Base-by-base conservation (phyloP, 2,329 filamentous ascomycete species). In the Clarireedia monteithiana region DNA sequence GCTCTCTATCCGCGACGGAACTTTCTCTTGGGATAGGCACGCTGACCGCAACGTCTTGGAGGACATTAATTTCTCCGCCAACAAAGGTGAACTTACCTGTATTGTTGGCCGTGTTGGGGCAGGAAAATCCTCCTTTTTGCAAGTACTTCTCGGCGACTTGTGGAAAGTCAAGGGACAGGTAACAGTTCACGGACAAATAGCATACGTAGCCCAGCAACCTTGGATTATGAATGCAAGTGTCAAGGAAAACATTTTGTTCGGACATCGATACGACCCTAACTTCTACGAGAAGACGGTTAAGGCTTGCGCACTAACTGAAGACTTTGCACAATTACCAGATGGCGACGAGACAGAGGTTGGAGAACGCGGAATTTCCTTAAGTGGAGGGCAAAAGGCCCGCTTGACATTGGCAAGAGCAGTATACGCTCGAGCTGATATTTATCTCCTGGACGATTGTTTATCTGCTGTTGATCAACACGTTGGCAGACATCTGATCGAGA, bases 201-300 rank as follows among this genome's bases (percentile, higher is more conserved):
- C 94, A 1, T 99, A 97, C 69, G 94, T 95, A 57, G 89, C 91
- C 15, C 95, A 99, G 70, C 85, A 89, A 66, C 78, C 91, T 20
- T 99, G 95, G 94, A 88, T 99, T 52, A 92, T 97, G 85, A 99
- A 99, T 68, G 94, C 94, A 7, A 95, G 89, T 30, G 91, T 99
- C 56, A 89, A 91, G 65, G 94, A 99, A 68, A 99, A 99, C 68
- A 96, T 99, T 64, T 79, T 96, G 4, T 99, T 99, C 67, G 94
- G 94, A 1, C 91, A 99, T 72, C 85, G 89, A 48, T 96, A 88
- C 77, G 92, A 99, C 71, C 85, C 91, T 5, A 81, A 86, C 30
- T 99, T 99, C 72, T 99, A 99, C 73, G 89, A 97, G 55, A 85
- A 88, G 67, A 96, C 92, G 0, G 79, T 99, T 50, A 85, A 89